Evolutionary conservation across 2,329 filamentous ascomycete species (phyloP), one percentile per base, ranked within the genome.

Genomic region (Talaromyces piceae): DNA sequence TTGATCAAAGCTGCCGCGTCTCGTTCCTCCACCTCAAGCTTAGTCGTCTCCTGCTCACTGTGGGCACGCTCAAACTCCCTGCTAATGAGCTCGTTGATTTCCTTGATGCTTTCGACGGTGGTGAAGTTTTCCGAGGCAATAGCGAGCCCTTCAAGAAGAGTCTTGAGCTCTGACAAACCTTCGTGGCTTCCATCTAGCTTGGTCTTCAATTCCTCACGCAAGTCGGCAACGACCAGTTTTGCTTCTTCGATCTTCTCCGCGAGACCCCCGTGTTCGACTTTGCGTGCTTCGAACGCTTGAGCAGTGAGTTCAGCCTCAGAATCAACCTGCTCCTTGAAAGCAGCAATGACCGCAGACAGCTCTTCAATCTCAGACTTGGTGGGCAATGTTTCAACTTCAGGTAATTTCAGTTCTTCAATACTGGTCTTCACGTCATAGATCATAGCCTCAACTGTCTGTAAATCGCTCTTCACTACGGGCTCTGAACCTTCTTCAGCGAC

Each of bases 11-110:
- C 62, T 13, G 77, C 72, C 2, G 77, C 73, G 41, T 79, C 74
- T 48, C 78, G 76, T 58, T 83, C 77, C 39, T 81, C 88, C 3
- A 84, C 80, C 55, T 95, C 88, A n/a, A 88, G 76, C 70, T 91
- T 93, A 48, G 84, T 79, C 5, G 86, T 86, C 51, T 88, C 85
- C 22, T 93, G 78, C n/a, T 87, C 82, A 13, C 84, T 83, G 59
- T 88, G 86, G 9, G 88, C 85, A 56, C 91, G 87, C 61, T 96
- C 90, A 54, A 97, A 95, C 64, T 96, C 91, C 1, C 80, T 74
- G 66, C 87, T 90, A 69, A 97, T 83, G 2, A 83, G 81, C 50
- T 88, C 84, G 37, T 83, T 81, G 66, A 91, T 78, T 50, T 86
- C 84, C 60, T 84, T 84, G 49, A 91, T 72, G 56, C 83, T 84